These are phyloP conservation scores for Penicillium diatomitis DNA, from an alignment of 495 filamentous ascomycete genomes.

Conservation along the genomic window DNA sequence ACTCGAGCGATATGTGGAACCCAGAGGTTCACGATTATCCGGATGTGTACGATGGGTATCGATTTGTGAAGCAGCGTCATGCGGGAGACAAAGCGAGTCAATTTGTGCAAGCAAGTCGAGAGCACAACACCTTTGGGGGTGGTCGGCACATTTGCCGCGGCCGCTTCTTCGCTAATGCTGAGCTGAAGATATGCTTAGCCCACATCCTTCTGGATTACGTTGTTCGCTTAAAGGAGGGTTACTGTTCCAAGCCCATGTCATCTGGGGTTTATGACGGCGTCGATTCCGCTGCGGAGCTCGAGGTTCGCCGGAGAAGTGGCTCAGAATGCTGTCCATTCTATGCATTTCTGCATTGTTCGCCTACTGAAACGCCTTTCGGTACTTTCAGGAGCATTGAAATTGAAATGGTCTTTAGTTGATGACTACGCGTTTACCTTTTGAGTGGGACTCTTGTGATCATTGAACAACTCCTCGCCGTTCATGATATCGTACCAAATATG, in stretches of 20 bases:
- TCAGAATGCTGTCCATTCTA: no score
- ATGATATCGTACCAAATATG: no score
- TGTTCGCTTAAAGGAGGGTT: constrained; percentile 9
- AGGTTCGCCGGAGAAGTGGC: no score
- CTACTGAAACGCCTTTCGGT: no score
- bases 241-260: neutral
- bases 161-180: constrained; percentile 42
- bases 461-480: no score
- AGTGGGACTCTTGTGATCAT: no score
- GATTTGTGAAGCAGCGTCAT: constrained; percentile 41
- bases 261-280: neutral
- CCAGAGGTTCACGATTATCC: constrained; percentile 14
- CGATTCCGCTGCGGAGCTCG: no score
- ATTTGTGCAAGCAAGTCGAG: constrained; percentile 33
- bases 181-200: constrained; percentile 43
- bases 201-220: constrained; percentile 44
- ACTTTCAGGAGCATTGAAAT: no score
- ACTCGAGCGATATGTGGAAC: neutral
- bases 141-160: constrained; percentile 45
- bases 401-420: no score
- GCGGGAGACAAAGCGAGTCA: constrained; percentile 24
- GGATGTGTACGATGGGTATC: constrained; percentile 42
- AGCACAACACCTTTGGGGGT: constrained; percentile 41
- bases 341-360: no score
- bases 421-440: no score